Percentiles rank a stretch among this genome's conserved stretches.
Conservation (phyloP, 495 filamentous ascomycete species). For the Hypoxylon subgilvum region DNA sequence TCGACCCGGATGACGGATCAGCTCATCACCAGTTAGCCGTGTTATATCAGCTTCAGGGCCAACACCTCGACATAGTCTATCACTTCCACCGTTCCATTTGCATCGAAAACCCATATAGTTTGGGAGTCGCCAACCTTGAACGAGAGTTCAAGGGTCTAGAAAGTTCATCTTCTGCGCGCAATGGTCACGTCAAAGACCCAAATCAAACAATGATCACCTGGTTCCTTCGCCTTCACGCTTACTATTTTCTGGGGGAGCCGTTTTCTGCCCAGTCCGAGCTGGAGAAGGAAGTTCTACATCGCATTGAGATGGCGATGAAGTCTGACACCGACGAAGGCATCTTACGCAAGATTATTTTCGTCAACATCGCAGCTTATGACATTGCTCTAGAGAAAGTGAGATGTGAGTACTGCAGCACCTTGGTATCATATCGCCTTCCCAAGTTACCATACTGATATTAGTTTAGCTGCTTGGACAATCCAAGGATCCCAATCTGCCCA, state of each 20-base stretch:
- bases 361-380: conserved; percentile 84
- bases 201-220: conserved; percentile 66
- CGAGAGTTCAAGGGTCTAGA: conserved; percentile 74
- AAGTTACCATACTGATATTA: conserved; percentile 30
- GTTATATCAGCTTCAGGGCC: conserved; percentile 73
- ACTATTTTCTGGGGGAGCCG: conserved; percentile 73
- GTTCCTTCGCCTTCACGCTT: conserved; percentile 88
- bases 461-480: conserved; percentile 45
- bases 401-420: conserved; percentile 57
- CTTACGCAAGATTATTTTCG: conserved; percentile 75
- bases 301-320: conserved; percentile 74
- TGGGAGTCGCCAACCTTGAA: conserved; percentile 75
- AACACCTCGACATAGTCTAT: conserved; percentile 83
- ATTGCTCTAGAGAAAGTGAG: conserved; percentile 66
- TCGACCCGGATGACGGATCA: conserved; percentile 78
- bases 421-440: conserved; percentile 2
- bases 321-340: conserved; percentile 64
- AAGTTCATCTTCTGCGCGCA: conserved; percentile 30
- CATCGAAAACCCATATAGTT: conserved; percentile 72
- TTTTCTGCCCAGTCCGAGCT: conserved; percentile 79
- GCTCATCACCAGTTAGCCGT: conserved; percentile 91
- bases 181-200: conserved; percentile 34
- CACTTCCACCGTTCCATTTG: conserved; percentile 84
- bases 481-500: conserved; percentile 63
- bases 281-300: conserved; percentile 82